A percentile compares a stretch with the other conserved stretches of the same genome.
These are phyloP conservation scores for Rhododendron henanense DNA, from an alignment of 148 eudicot species.

Conservation along the genomic window DNA sequence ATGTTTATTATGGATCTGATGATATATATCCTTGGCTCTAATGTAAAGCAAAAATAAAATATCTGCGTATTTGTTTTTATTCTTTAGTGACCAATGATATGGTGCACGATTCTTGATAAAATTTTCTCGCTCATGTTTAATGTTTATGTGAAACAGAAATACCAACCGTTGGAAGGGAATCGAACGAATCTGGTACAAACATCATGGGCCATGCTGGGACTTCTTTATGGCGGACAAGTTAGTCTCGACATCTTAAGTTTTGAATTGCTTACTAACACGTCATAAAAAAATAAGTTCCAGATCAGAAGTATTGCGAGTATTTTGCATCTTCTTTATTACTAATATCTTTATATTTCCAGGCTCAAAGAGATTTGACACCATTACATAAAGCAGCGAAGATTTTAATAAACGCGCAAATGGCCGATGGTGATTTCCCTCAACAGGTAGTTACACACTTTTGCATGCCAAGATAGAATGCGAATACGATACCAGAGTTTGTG, in stretches of 20 bases:
- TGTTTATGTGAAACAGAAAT: conserved; percentile 23
- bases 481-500: not conserved
- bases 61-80: not conserved
- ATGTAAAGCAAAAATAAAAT: not conserved
- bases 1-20: not conserved
- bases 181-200: conserved; percentile 42
- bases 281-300: not conserved
- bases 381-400: conserved; percentile 50
- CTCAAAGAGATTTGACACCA: conserved; percentile 42
- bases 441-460: conserved; percentile 26
- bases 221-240: conserved; percentile 41
- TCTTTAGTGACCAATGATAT: not conserved
- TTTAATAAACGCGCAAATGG: conserved; percentile 48
- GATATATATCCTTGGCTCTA: not conserved
- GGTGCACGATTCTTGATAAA: not conserved
- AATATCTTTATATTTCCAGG: conserved; percentile 16
- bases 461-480: not conserved
- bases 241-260: not conserved
- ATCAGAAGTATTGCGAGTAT: not conserved
- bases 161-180: conserved; percentile 34
- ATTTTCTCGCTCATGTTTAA: not conserved
- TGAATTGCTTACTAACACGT: not conserved
- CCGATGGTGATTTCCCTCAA: conserved; percentile 50
- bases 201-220: conserved; percentile 47
- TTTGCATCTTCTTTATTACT: not conserved